phyloP scores from a whole-genome alignment of 805 yeast genomes.

The Candida nemodendra region DNA sequence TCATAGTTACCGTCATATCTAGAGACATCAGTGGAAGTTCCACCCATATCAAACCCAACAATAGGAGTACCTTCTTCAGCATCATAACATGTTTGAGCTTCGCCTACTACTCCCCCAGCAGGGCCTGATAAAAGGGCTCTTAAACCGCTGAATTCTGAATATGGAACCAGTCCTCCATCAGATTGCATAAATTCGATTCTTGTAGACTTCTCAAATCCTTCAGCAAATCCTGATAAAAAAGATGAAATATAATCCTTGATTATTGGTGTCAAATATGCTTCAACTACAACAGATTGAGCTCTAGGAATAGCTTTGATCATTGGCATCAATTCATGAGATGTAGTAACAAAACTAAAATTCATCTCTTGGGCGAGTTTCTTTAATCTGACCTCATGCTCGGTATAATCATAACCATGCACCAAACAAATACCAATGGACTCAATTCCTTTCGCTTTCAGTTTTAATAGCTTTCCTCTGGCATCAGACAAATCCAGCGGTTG shows the following conservation, averaged over 20 bases:
- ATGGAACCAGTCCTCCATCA: conserved; percentile 54
- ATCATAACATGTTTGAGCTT: conserved; percentile 44
- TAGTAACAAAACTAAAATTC: conserved; percentile 40
- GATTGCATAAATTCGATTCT: conserved; percentile 54
- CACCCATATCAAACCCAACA: conserved; percentile 42
- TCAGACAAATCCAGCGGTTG: conserved; percentile 22
- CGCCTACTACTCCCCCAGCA: conserved; percentile 62
- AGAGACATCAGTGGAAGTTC: conserved; percentile 42
- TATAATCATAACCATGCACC: conserved; percentile 36
- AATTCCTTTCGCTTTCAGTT: conserved; percentile 22
- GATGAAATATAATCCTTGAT: conserved; percentile 38
- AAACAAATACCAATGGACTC: conserved; percentile 34
- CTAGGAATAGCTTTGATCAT: conserved; percentile 35
- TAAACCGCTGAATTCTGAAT: conserved; percentile 50
- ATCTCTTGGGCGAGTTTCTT: conserved; percentile 35
- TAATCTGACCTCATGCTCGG: conserved; percentile 37
- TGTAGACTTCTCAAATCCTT: conserved; percentile 26
- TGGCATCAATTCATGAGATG: conserved; percentile 37
- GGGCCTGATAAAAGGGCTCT: conserved; percentile 57
- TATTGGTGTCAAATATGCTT: conserved; percentile 43
- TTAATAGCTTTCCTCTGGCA: conserved; percentile 19
- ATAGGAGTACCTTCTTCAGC: conserved; percentile 27
- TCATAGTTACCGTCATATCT: conserved; percentile 63
- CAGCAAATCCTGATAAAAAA: conserved; percentile 32
- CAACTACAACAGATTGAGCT: conserved; percentile 37